Base-by-base conservation (phyloP, 768 basidiomycete genomes). In the Saitozyma sp. region DNA sequence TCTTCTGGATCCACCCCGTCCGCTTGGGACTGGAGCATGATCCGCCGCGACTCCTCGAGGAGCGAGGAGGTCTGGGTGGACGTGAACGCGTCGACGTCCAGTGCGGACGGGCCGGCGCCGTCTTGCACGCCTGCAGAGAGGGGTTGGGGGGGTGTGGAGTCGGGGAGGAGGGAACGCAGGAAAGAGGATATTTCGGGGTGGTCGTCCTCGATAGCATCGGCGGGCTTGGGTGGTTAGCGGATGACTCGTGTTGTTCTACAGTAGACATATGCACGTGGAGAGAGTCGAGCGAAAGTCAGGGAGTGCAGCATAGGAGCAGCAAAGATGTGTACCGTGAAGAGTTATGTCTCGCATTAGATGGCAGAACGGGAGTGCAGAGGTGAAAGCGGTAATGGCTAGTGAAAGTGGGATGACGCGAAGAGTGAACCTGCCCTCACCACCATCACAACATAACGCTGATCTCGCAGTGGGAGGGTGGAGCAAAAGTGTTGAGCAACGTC, bases 31-130 rank as follows among this genome's bases (percentile, higher is more conserved):
- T 83, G 84, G 60, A 83, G 82, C 83, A 90, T 86, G 73, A 92
- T 87, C 56, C 84, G 83, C 70, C 86, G 83, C 46, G 88, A 86
- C 29, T 85, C 84, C 56, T 81, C 79, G 81, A 92, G 85, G 62
- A 92, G 83, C 17, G 83, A 82, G 38, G 84, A 83, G 5, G 91
- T 89, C 62, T 92, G 84, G 41, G 82, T 79, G 70, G 90, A 87
- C n/a, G 89, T 86, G 41, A 85, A 29, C 29, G 29, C 29, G 29
- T 29, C 29, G 29, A 29, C 29, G 5, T 29, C 29, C 29, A 29
- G 29, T 29, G 29, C 29, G 29, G 29, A 29, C 29, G 29, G 29
- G 29, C 29, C 29, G 29, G 29, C 29, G 29, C 29, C 29, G 29
- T 29, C 29, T 29, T 29, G 29, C 29, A 29, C 29, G 29, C 29